Evolutionary conservation across 176 grass and related monocot species (phyloP).

Genomic region (Echinochloa phyllopogon): DNA sequence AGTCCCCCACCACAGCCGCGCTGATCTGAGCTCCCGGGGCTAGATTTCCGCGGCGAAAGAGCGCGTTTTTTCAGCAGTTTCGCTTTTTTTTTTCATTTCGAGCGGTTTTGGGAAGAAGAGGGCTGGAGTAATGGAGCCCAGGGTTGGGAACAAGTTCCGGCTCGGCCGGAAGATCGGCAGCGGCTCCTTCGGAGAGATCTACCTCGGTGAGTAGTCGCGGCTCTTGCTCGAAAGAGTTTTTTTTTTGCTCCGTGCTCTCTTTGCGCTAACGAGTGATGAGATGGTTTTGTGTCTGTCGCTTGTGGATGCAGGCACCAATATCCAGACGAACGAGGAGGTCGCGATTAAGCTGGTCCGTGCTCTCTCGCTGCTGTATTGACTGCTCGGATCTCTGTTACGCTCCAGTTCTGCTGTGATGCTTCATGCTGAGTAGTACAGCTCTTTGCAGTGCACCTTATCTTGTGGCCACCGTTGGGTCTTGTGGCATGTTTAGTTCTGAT

Average conservation of each 20-base stretch:
- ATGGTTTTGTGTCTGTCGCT: conserved; percentile 1
- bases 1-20: not conserved
- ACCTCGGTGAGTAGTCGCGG: conserved; percentile 66
- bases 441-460: not conserved
- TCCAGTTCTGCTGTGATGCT: not conserved
- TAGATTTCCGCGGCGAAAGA: conserved; percentile 45
- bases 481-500: not conserved
- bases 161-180: conserved; percentile 99
- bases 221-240: conserved; percentile 4
- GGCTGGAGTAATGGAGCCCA: conserved; percentile 71
- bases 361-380: conserved; percentile 11
- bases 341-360: conserved; percentile 94
- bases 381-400: conserved; percentile 41
- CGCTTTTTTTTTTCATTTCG: not conserved
- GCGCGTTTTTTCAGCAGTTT: conserved; percentile 27
- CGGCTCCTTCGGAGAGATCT: conserved; percentile 99
- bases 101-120: conserved; percentile 10
- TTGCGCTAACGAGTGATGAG: conserved; percentile 17
- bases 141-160: conserved; percentile 93
- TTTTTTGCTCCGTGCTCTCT: not conserved
- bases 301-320: conserved; percentile 77
- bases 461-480: not conserved
- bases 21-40: conserved; percentile 36
- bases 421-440: not conserved
- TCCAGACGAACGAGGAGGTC: conserved; percentile 98